Base-by-base conservation (phyloP, 2,329 filamentous ascomycete species). In the Penicillium sp. region DNA sequence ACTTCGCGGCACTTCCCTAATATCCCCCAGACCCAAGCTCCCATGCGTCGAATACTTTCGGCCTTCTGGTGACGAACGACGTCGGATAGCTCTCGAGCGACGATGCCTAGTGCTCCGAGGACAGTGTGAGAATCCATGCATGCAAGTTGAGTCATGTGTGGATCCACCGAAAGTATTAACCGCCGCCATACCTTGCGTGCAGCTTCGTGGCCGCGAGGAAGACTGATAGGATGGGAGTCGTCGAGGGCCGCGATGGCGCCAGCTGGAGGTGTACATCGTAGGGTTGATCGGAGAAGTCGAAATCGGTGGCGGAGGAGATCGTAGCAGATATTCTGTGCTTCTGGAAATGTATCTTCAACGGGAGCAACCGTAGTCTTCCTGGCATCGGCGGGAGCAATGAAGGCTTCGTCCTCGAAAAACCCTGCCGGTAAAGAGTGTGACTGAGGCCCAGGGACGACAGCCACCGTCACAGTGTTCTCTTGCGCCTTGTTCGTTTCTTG, bases 1-100 rank as follows among this genome's bases (percentile, higher is more conserved):
- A 84, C 76, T 33, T 89, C 88, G 0, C 88, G 86, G 53, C 93
- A 79, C 52, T 85, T 82, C 2, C 88, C 90, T 42, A 96, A 76
- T 52, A 96, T 72, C 0, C 87, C 85, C 92, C 91, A 96, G 4
- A 89, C 77, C 93, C 93, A 97, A 15, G 85, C 81, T 54, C 90
- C 91, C 4, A 89, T 85, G 44, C 85, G 81, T 62, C 83, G 81
- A 24, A 83, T 78, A 28, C 90, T 76, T 28, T 80, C 78, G 21
- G 77, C 72, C n/a, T 81, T 82, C 45, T 80, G 81, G 42, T 79
- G 81, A 48, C 87, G 79, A 47, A 88, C 83, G 54, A 83, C 84
- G 47, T 84, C 83, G 16, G 80, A 79, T 26, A 87, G 76, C n/a
- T 89, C 63, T 9, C 72, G 69, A 33, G 74, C 74, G 47, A 92